Evolutionary conservation across 768 basidiomycete genomes (phyloP).

Genomic region (Kwoniella bestiolae): DNA sequence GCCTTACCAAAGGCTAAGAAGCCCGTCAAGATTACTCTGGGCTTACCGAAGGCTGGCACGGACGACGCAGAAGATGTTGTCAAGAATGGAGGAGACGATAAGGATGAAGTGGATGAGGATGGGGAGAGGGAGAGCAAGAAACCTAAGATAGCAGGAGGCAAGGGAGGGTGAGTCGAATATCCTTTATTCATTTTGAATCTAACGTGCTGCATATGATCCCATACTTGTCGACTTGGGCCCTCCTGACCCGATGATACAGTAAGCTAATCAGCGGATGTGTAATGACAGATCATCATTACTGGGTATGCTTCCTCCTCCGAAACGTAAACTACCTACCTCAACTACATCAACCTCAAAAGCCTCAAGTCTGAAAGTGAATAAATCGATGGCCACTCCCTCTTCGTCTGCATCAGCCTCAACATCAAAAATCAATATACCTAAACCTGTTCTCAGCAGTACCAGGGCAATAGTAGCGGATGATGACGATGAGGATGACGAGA

Average conservation of each 20-base stretch:
- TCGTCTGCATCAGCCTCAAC: slow-evolving; percentile 14
- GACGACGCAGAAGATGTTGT: not conserved
- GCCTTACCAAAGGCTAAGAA: slow-evolving; percentile 28
- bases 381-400: slow-evolving; percentile 32
- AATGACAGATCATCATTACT: slow-evolving; percentile 49
- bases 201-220: no score
- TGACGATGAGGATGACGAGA: slow-evolving; percentile 4
- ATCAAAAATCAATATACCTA: slow-evolving; percentile 8
- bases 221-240: no score
- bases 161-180: slow-evolving; percentile 37
- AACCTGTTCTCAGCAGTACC: slow-evolving; percentile 19
- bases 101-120: slow-evolving; percentile 21
- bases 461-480: no score
- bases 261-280: no score
- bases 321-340: slow-evolving; percentile 44
- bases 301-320: slow-evolving; percentile 55
- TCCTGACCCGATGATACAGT: no score
- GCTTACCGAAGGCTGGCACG: slow-evolving; percentile 35
- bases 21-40: slow-evolving; percentile 50
- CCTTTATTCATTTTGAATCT: not conserved
- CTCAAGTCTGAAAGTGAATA: slow-evolving; percentile 36
- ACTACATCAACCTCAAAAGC: slow-evolving; percentile 15
- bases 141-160: slow-evolving; percentile 40
- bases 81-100: slow-evolving; percentile 10
- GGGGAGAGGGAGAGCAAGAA: slow-evolving; percentile 10